Evolutionary conservation across 2,329 filamentous ascomycete species (phyloP).

Genomic region (Escovopsis sp.): DNA sequence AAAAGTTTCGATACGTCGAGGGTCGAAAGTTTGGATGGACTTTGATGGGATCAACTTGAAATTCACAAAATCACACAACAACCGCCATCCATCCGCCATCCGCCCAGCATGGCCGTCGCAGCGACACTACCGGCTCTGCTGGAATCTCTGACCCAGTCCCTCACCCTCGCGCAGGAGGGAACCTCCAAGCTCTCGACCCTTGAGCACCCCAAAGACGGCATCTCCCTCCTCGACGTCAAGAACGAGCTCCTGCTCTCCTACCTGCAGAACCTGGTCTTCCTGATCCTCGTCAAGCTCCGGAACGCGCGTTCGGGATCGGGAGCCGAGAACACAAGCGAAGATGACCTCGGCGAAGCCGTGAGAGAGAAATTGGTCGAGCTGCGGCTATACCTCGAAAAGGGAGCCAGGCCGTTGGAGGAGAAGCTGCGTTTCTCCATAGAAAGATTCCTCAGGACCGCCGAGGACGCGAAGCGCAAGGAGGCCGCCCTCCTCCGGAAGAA

Average conservation of each 20-base stretch:
- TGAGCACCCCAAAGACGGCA: conserved; percentile 66
- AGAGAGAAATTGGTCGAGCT: conserved; percentile 82
- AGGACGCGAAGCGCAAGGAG: conserved; percentile 46
- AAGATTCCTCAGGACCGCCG: conserved; percentile 77
- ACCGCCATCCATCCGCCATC: conserved; percentile 9
- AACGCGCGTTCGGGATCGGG: conserved; percentile 24
- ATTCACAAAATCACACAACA: neutral
- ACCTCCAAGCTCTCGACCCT: conserved; percentile 48
- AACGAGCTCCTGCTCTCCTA: conserved; percentile 96
- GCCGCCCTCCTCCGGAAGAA: conserved; percentile 19
- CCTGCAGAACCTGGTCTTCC: conserved; percentile 81
- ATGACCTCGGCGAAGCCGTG: conserved; percentile 47
- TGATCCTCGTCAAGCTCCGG: conserved; percentile 69
- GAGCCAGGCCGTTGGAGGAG: conserved; percentile 76
- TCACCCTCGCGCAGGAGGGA: conserved; percentile 51
- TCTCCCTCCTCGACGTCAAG: conserved; percentile 89
- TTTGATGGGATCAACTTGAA: neutral
- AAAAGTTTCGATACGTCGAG: neutral
- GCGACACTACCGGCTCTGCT: conserved; percentile 35
- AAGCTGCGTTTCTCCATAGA: conserved; percentile 92
- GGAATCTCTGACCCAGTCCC: conserved; percentile 41
- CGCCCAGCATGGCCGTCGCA: conserved; percentile 30
- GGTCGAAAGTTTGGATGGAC: neutral
- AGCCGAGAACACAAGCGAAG: conserved; percentile 17
- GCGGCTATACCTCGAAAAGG: conserved; percentile 84